Base-by-base conservation (phyloP, 257 asterid species). In the Sherardia arvensis region DNA sequence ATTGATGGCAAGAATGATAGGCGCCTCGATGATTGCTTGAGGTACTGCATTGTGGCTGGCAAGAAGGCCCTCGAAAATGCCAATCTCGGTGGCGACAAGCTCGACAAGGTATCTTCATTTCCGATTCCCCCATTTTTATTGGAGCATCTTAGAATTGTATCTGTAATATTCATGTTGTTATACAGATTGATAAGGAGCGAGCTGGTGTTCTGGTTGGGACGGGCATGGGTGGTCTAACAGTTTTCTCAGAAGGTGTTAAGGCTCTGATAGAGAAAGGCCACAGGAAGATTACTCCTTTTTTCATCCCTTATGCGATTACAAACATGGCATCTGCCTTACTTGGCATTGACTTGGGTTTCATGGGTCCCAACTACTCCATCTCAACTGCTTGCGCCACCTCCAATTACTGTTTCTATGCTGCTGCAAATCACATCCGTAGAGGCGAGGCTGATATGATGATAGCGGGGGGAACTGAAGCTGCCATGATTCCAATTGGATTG, bases 371-470 rank as follows among this genome's bases (percentile, higher is more conserved):
- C 73, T 91, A 91, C 76, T 91, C 96, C 0, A 90, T 87, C 70
- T 90, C 97, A 65, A 87, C 97, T 71, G 97, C 96, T 77, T 91
- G 97, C 73, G 97, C 97, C 25, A 87, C 97, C 64, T 87, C 96
- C n/a, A 91, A 87, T 68, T 87, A 91, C 59, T 87, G 96, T 76
- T 91, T 91, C 77, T 81, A 87, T 25, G 97, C 96, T 6, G 97
- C 96, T 71, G 97, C 96, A 7, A 91, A 87, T 80, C 97, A 87
- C 85, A 91, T 91, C 66, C 91, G 96, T 14, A 74, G 97, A 69
- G 97, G 97, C n/a, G 97, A 91, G 77, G 94, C 96, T 69, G 97
- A 91, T 79, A 61, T 87, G 71, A 91, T 91, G 96, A 56, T 91
- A 48, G 93, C 88, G 59, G 97, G 97, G 62, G 97, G 96, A 73